Percentiles rank a stretch among this genome's conserved stretches.
phyloP scores from a whole-genome alignment of 2,329 filamentous ascomycete genomes.

The Apiospora arundinis region DNA sequence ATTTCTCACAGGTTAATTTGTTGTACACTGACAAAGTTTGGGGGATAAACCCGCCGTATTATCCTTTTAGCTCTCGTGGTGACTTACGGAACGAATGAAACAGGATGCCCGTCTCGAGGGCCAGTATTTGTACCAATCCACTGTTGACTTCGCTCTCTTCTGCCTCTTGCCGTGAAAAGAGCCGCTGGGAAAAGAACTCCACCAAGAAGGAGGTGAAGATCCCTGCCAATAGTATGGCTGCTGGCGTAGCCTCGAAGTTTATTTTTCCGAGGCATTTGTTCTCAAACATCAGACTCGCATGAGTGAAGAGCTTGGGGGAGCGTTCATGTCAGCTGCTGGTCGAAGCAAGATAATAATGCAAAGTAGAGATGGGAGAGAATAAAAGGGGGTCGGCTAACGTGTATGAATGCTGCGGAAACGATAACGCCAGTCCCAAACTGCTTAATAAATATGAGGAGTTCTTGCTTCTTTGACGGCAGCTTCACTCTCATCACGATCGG shows the following conservation, averaged over 20 bases:
- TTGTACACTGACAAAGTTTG: no score
- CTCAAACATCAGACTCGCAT: conserved; percentile 15
- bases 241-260: background rate
- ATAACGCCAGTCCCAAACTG: conserved; percentile 11
- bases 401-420: conserved; percentile 1
- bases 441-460: background rate
- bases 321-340: background rate
- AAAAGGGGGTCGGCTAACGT: background rate
- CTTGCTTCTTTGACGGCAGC: background rate
- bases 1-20: no score
- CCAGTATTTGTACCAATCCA: background rate
- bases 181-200: background rate
- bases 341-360: no score
- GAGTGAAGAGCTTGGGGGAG: background rate
- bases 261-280: background rate
- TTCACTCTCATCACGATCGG: background rate
- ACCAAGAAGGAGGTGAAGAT: background rate
- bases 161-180: background rate
- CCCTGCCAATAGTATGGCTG: background rate
- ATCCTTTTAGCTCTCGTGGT: no score
- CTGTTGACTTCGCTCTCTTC: background rate
- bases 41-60: no score
- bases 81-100: conserved; percentile 1
- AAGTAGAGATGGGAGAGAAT: background rate
- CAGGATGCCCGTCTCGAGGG: background rate